Percentiles rank a stretch among this genome's conserved stretches.
phyloP scores from a whole-genome alignment of 805 yeast species.

The Maudiozyma pseudohumilis region DNA sequence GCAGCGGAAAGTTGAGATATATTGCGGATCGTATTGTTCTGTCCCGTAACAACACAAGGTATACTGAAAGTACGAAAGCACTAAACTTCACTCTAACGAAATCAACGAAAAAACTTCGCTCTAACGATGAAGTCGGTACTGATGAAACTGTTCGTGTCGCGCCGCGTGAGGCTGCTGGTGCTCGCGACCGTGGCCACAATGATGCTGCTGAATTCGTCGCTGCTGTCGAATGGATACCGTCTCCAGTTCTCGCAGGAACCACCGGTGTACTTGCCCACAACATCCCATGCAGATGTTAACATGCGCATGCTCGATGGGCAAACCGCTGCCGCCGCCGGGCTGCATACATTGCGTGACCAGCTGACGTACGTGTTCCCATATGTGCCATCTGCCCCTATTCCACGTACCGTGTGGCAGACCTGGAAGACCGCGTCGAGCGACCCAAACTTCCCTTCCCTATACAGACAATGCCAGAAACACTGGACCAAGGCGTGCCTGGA shows the following conservation, averaged over 20 bases:
- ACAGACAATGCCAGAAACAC: conserved; percentile 39
- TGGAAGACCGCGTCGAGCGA: conserved; percentile 69
- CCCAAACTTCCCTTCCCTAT: conserved; percentile 44
- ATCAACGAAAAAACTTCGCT: background rate
- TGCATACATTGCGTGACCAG: conserved; percentile 32
- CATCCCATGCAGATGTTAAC: conserved; percentile 12
- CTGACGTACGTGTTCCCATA: conserved; percentile 69
- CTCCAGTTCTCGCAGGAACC: background rate
- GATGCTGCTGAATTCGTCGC: background rate
- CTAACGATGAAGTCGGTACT: no score
- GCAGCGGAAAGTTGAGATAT: no score
- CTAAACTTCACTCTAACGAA: background rate
- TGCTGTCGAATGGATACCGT: background rate
- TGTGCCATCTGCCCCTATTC: conserved; percentile 50
- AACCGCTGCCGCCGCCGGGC: no score
- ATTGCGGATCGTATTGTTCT: no score
- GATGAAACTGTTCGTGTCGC: background rate
- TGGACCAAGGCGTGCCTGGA: conserved; percentile 43
- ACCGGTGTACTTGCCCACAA: conserved; percentile 17
- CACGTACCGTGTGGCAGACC: conserved; percentile 85
- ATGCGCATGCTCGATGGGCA: conserved; percentile 1
- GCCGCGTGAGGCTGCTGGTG: background rate
- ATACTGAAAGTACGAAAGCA: no score
- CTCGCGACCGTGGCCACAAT: background rate
- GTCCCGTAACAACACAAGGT: no score